Base-by-base conservation (phyloP, 148 eudicot species). In the Amaranthus palmeri region DNA sequence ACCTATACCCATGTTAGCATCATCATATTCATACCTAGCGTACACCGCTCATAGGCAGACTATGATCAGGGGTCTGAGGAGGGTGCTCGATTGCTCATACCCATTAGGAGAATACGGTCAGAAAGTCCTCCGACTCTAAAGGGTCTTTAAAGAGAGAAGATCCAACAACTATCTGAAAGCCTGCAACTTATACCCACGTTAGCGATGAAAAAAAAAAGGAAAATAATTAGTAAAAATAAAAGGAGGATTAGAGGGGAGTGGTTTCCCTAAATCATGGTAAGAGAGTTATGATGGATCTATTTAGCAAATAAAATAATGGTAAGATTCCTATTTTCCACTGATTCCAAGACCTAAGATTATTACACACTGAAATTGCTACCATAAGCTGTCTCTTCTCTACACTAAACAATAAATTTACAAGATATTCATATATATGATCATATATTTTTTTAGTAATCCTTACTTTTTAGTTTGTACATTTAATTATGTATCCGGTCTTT, bases 311-410 rank as follows among this genome's bases (percentile, higher is more conserved):
- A 46, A 8, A 47, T 59, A 75, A 67, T 57, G 72, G 4, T 59
- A 72, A 75, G 79, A 75, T 80, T 71, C 82, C 54, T 51, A 68
- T 52, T 57, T 59, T 10, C 55, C 71, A 67, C 82, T 80, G 79
- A 75, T 80, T 80, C 82, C 76, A 79, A 75, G 67, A 71, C 67
- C 36, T 6, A 64, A 69, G 69, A 68, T 69, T 49, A 63, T 44
- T 73, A 76, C 36, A 75, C 73, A 60, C 61, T 60, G 72, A 68
- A 51, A 43, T 52, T 53, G 44, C 78, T 59, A 68, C 73, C 68
- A 62, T 61, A 69, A 40, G 64, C 68, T 76, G 69, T 76, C 74
- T 76, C 60, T 61, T 7, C 36, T 17, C 42, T 76, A 40, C 53
- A 69, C 48, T 46, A 68, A 50, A 40, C 44, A 67, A 13, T 60